Evolutionary conservation across 352 stramenopile genomes (phyloP), one percentile per base, ranked within the genome.

Genomic region (Globisporangium solare): DNA sequence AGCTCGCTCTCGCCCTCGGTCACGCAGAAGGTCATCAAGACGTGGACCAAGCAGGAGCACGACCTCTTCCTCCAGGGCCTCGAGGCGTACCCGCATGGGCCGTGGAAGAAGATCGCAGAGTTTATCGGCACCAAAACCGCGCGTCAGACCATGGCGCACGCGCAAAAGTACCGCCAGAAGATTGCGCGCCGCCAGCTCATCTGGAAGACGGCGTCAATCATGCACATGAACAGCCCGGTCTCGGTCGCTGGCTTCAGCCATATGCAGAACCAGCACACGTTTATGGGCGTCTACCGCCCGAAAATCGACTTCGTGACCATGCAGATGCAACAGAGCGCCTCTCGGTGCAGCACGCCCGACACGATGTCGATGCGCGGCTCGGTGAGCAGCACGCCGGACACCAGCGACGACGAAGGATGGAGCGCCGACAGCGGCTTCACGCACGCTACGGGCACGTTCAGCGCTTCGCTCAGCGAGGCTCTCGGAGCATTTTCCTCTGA

Each of bases 151-250:
- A 82, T 82, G 73, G 92, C 76, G 4, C 92, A 98, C 63, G 93
- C 92, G 6, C 93, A 98, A 73, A 98, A 98, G 68, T 97, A 97
- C 63, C 73, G 75, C 24, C 76, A 88, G 69, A 89, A 89, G 65
- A 76, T 83, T 58, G 69, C 71, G 31, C 58, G 73, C 17, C 68
- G 74, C 15, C 71, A 73, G 48, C 66, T 57, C 39, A 57, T 57
- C 22, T 57, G 51, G 51, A 57, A 57, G 40, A 57, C 51, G 5
- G 51, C 51, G 0, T 22, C 51, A 2, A 39, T 39, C 24, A 43
- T 43, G 40, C 51, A 49, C 51, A 49, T 18, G 39, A 57, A 57
- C 12, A 43, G 39, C 17, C 39, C 39, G 12, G 39, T 43, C 51
- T 57, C 51, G 51, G 51, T 57, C 22, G 51, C 40, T 13, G 13